Evolutionary conservation across 2,329 filamentous ascomycete genomes (phyloP), one percentile per base, ranked within the genome.

Genomic region (Pseudopithomyces chartarum): DNA sequence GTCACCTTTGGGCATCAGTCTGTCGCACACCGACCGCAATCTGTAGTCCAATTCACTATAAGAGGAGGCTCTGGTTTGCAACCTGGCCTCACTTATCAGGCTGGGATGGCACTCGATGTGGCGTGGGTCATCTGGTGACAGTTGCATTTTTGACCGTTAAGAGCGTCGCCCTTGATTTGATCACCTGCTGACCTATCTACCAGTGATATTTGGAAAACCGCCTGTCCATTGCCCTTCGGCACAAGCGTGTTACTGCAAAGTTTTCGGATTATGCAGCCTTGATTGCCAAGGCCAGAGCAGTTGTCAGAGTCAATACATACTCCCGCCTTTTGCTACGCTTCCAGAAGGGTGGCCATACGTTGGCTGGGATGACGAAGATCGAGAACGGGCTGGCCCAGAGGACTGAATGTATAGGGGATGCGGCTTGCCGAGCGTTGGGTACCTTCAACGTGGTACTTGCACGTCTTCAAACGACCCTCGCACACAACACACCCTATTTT

Each of bases 161-260:
- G 29, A 45, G 42, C n/a, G 26, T 26, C 48, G 34, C 48, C 36
- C 19, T 56, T 26, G 45, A 33, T 29, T 57, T 54, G 51, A 57
- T 55, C 58, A 59, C 42, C 32, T 60, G 59, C 69, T 72, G 55
- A 73, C 54, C 17, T 20, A 5, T 20, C 45, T 40, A 40, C 49
- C 46, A 76, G 74, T 76, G 53, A 68, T 76, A 1, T 76, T 76
- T 56, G 73, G 73, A 2, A 76, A 76, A 26, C 63, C 66, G 6
- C 59, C 73, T 0, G 80, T 88, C 1, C 81, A 87, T 62, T 90
- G 87, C 61, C 88, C 88, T 0, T 76, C 78, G 17, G 85, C 85
- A 1, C 73, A 79, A 44, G 82, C 84, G 8, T 90, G 87, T 68
- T 90, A 90, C 70, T 90, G 88, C 74, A 84, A 87, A 39, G 80